Evolutionary conservation across 768 basidiomycete genomes (phyloP).

Genomic region (Tephrocybe sp.): DNA sequence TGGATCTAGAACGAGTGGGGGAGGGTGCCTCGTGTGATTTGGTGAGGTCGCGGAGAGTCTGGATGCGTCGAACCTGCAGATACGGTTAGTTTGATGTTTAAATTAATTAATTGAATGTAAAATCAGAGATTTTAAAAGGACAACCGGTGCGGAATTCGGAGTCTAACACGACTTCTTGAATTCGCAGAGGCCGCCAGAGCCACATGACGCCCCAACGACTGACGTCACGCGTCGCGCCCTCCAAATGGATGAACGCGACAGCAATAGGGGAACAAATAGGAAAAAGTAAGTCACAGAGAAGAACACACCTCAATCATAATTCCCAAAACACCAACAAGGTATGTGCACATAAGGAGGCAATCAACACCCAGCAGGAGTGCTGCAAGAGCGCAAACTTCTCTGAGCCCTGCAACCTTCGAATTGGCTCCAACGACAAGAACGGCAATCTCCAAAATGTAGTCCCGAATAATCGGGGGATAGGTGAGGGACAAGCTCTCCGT

Average conservation of each 20-base stretch:
- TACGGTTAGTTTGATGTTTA: slow-evolving; percentile 14
- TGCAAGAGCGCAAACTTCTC: slow-evolving; percentile 93
- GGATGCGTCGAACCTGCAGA: slow-evolving; percentile 69
- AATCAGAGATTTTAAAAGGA: no score
- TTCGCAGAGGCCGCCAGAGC: not conserved
- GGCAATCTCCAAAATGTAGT: slow-evolving; percentile 90
- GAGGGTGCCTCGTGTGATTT: not conserved
- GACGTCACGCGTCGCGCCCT: not conserved
- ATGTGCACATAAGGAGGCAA: slow-evolving; percentile 86
- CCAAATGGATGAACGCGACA: no score
- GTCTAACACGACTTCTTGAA: no score
- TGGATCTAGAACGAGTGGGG: slow-evolving; percentile 33
- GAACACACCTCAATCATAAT: slow-evolving; percentile 89
- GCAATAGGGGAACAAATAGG: slow-evolving; percentile 1
- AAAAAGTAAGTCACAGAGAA: slow-evolving; percentile 12
- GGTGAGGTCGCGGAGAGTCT: slow-evolving; percentile 50
- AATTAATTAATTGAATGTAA: no score
- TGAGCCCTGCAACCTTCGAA: slow-evolving; percentile 83
- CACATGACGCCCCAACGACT: not conserved
- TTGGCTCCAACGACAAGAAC: slow-evolving; percentile 87
- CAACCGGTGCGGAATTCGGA: no score
- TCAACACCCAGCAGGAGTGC: slow-evolving; percentile 86
- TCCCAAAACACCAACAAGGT: slow-evolving; percentile 85
- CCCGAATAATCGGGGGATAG: slow-evolving; percentile 84
- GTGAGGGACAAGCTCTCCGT: slow-evolving; percentile 79